A percentile compares a stretch with the other conserved stretches of the same genome.
phyloP scores from a whole-genome alignment of 345 rosid species.

The Sonneratia caseolaris region DNA sequence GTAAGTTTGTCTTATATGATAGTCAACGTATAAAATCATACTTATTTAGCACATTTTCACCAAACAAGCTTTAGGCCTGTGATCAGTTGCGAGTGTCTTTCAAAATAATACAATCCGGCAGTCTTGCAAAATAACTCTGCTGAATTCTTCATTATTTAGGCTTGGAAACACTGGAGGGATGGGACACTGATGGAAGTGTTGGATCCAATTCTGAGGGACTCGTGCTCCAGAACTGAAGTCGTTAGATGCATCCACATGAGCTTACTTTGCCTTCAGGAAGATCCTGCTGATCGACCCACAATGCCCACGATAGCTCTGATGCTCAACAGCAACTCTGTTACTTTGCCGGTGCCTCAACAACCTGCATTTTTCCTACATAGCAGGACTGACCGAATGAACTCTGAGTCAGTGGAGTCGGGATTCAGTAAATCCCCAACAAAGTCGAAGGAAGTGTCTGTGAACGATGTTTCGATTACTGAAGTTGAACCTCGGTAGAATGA shows the following conservation, averaged over 20 bases:
- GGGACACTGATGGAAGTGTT: constrained; percentile 3
- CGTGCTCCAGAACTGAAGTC: constrained; percentile 5
- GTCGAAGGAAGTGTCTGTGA: not conserved
- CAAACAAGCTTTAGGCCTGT: not conserved
- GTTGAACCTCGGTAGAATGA: constrained; percentile 1
- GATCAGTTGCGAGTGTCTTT: not conserved
- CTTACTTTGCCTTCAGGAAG: constrained; percentile 26
- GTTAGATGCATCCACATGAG: constrained; percentile 20
- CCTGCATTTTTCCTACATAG: constrained; percentile 15
- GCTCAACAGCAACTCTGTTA: constrained; percentile 20
- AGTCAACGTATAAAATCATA: not conserved
- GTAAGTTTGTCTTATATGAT: not conserved
- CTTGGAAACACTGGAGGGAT: constrained; percentile 21
- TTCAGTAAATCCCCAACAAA: not conserved
- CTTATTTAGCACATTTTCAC: constrained; percentile 1
- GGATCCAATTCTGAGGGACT: constrained; percentile 3
- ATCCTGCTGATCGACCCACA: constrained; percentile 18
- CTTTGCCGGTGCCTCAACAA: constrained; percentile 10
- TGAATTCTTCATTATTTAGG: constrained; percentile 12
- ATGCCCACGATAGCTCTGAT: constrained; percentile 18
- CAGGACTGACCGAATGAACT: not conserved
- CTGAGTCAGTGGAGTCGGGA: not conserved
- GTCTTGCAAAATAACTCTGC: not conserved
- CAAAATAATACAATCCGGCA: not conserved
- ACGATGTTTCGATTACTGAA: constrained; percentile 3